Conservation (phyloP, 306 rosid genomes). For the Parietaria judaica region DNA sequence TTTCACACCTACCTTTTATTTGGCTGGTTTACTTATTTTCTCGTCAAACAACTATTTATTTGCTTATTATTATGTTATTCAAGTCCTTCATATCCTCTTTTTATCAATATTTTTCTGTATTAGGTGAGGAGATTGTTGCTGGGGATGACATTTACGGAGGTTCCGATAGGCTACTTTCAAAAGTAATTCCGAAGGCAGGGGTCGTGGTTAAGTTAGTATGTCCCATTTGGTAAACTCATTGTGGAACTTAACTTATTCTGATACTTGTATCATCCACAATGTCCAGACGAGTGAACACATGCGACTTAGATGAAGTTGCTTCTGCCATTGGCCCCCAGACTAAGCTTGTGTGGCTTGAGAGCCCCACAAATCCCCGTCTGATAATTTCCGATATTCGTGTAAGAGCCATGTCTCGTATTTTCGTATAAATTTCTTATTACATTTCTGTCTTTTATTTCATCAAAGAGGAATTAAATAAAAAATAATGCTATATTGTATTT, state of each 20-base stretch:
- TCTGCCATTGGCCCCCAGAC: conserved; percentile 69
- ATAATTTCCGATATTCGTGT: conserved; percentile 79
- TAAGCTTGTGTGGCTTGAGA: conserved; percentile 95
- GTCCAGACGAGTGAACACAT: conserved; percentile 72
- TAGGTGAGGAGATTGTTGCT: conserved; percentile 90
- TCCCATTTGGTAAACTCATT: conserved; percentile 19
- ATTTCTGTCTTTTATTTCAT: not conserved
- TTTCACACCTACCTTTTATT: too few species aligned
- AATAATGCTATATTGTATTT: too few species aligned
- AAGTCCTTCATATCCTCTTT: conserved; percentile 9
- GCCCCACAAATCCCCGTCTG: conserved; percentile 84
- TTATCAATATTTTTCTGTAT: not conserved
- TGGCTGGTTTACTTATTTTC: too few species aligned
- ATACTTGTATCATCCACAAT: conserved; percentile 21
- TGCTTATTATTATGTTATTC: conserved; percentile 3
- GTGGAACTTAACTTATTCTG: conserved; percentile 7
- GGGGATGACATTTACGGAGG: conserved; percentile 91
- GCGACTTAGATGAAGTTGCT: conserved; percentile 72
- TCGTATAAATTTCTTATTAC: not conserved
- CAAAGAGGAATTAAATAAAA: not conserved
- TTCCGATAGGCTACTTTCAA: conserved; percentile 68
- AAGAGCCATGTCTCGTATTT: conserved; percentile 25
- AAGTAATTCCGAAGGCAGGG: conserved; percentile 69
- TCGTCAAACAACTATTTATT: not conserved
- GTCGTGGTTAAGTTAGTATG: conserved; percentile 73